A percentile compares a stretch with the other conserved stretches of the same genome.
Evolutionary conservation across 1,139 yeast species (phyloP).

Genomic region (Hanseniaspora uvarum): DNA sequence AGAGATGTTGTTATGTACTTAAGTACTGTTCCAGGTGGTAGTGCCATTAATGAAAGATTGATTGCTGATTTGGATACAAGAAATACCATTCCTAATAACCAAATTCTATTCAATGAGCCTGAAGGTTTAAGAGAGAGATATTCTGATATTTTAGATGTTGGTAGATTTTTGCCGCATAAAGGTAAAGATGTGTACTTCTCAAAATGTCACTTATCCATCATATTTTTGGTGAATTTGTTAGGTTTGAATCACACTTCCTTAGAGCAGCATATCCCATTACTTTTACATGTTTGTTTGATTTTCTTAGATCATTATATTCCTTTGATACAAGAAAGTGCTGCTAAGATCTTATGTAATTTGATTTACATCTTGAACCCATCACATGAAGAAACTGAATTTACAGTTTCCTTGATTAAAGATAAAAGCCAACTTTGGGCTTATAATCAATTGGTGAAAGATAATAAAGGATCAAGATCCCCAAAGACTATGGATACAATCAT

Average conservation of each 20-base stretch:
- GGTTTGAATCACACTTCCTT: constrained; percentile 51
- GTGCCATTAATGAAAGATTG: constrained; percentile 43
- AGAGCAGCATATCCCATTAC: constrained; percentile 52
- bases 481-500: constrained; percentile 74
- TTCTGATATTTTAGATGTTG: constrained; percentile 70
- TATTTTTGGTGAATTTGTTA: constrained; percentile 71
- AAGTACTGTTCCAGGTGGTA: constrained; percentile 35
- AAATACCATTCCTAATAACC: constrained; percentile 65
- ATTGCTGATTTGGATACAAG: constrained; percentile 67
- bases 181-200: constrained; percentile 75
- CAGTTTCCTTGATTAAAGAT: constrained; percentile 46
- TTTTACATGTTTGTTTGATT: constrained; percentile 72
- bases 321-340: constrained; percentile 76
- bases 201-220: constrained; percentile 74
- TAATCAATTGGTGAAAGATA: constrained; percentile 71
- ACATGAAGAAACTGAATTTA: constrained; percentile 44
- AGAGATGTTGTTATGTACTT: constrained; percentile 73
- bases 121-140: constrained; percentile 32
- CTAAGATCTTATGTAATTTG: constrained; percentile 61
- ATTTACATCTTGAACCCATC: constrained; percentile 53
- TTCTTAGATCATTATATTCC: constrained; percentile 78
- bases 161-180: constrained; percentile 45
- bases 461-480: constrained; percentile 78
- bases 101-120: constrained; percentile 33
- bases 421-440: constrained; percentile 64